These are phyloP conservation scores for Hevea brasiliensis DNA, from an alignment of 345 rosid species.

Conservation along the genomic window DNA sequence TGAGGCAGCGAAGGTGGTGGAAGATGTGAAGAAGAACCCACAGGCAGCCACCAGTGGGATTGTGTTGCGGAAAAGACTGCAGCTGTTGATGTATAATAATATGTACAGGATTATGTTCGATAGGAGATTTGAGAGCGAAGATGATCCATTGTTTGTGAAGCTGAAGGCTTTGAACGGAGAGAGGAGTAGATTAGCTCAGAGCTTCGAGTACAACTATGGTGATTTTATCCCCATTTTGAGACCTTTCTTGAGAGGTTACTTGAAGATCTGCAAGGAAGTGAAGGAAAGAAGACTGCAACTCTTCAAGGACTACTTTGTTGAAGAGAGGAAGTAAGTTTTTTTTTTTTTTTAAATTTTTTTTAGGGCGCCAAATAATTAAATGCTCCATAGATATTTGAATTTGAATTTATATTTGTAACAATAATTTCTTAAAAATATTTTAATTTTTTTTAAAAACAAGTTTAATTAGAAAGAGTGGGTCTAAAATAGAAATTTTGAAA, in stretches of 20 bases:
- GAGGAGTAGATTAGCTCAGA: conserved; percentile 88
- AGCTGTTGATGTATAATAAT: conserved; percentile 96
- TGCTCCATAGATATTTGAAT: too few relatives aligned
- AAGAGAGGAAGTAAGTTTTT: conserved; percentile 78
- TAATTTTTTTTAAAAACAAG: too few relatives aligned
- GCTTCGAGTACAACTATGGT: conserved; percentile 93
- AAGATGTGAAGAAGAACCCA: conserved; percentile 71
- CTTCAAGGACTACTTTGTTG: conserved; percentile 91
- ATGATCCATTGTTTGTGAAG: conserved; percentile 70
- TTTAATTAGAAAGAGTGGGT: too few relatives aligned
- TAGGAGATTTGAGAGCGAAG: conserved; percentile 82
- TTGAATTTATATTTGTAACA: too few relatives aligned
- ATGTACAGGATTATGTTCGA: conserved; percentile 96
- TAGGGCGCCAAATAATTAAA: too few relatives aligned
- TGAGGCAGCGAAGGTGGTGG: conserved; percentile 71
- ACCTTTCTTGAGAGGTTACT: conserved; percentile 86
- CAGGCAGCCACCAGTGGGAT: conserved; percentile 70
- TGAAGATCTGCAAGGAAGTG: conserved; percentile 89
- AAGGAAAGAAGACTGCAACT: conserved; percentile 73
- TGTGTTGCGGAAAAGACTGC: conserved; percentile 72
- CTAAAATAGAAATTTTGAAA: too few relatives aligned
- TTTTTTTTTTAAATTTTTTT: neutral
- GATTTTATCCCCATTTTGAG: conserved; percentile 95
- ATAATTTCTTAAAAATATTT: too few relatives aligned
- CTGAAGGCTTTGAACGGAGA: conserved; percentile 94